Base-by-base conservation (phyloP, 108 stramenopile genomes). In the Schizochytrium sp. region DNA sequence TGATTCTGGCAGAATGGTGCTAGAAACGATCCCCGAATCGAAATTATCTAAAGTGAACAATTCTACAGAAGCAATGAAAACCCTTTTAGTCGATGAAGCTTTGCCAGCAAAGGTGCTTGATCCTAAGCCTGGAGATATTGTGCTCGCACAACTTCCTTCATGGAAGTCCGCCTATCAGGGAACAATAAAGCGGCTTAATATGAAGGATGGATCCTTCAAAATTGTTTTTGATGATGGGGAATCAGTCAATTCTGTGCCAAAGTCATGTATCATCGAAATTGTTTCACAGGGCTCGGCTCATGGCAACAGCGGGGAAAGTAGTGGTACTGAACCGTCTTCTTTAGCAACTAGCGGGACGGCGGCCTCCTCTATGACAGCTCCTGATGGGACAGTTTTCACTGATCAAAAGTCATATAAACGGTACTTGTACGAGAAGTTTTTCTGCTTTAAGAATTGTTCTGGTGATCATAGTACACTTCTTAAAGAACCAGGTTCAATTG, bases 361-460 rank as follows among this genome's bases (percentile, higher is more conserved):
- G 28, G 28, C 28, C 28, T 28, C 28, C 28, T 19, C 40, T 57
- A 94, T 94, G 58, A 90, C 91, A 56, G 95, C 96, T 4, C 93
- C 96, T 10, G 96, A 96, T 87, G 96, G 96, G 4, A 94, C 88
- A 8, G 88, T 90, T 57, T 96, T 96, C 87, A 76, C 89, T 13
- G 89, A 93, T 45, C 90, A 93, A 2, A 61, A 64, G 13, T 90
- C 91, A 47, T 96, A 92, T 88, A 90, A 94, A 57, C 90, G 92
- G 72, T 93, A 96, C 87, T 92, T 95, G 93, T 94, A 95, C 92
- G 90, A 92, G 57, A 95, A 92, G 15, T 94, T 91, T 60, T 96
- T 94, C 89, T 93, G 95, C 19, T 96, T 96, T 89, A 91, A 90
- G 59, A 69, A 93, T 69, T 91, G 73, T 57, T 64, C 58, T 19